These are phyloP conservation scores for Panaeolus cyanescens DNA, from an alignment of 768 basidiomycete species.

Conservation along the genomic window DNA sequence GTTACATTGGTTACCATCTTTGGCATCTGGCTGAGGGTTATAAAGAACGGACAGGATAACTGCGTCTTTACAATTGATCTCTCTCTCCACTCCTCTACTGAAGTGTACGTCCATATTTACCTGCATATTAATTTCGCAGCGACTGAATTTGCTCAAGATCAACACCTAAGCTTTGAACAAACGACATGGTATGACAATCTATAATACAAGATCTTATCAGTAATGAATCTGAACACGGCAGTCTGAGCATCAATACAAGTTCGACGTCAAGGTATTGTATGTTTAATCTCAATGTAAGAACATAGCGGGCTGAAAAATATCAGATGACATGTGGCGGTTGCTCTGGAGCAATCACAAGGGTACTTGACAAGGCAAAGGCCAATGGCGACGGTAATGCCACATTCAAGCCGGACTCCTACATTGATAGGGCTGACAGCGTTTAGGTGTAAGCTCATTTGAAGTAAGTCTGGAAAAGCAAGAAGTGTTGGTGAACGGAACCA, in stretches of 20 bases:
- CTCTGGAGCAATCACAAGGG: conserved; percentile 79
- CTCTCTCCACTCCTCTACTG: background rate
- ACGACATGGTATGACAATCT: too few species aligned
- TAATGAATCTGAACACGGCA: conserved; percentile 7
- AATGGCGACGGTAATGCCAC: conserved; percentile 25
- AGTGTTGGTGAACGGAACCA: conserved; percentile 65
- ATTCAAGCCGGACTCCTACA: background rate
- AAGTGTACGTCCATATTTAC: too few species aligned
- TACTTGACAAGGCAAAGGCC: conserved; percentile 67
- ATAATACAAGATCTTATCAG: too few species aligned
- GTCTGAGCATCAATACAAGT: conserved; percentile 63
- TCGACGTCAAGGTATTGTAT: conserved; percentile 74
- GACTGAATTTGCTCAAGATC: too few species aligned
- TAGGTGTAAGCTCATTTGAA: conserved; percentile 58
- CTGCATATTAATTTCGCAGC: too few species aligned
- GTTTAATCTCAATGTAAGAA: background rate
- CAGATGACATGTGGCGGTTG: conserved; percentile 91
- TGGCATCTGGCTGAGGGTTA: background rate
- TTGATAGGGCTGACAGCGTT: conserved; percentile 3
- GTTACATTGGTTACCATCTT: background rate
- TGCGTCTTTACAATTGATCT: conserved; percentile 7
- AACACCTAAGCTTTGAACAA: too few species aligned
- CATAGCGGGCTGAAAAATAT: background rate
- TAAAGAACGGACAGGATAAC: conserved; percentile 2
- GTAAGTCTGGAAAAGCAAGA: conserved; percentile 72